Conservation (phyloP, 2,329 filamentous ascomycete genomes). For the Capronia epimyces region DNA sequence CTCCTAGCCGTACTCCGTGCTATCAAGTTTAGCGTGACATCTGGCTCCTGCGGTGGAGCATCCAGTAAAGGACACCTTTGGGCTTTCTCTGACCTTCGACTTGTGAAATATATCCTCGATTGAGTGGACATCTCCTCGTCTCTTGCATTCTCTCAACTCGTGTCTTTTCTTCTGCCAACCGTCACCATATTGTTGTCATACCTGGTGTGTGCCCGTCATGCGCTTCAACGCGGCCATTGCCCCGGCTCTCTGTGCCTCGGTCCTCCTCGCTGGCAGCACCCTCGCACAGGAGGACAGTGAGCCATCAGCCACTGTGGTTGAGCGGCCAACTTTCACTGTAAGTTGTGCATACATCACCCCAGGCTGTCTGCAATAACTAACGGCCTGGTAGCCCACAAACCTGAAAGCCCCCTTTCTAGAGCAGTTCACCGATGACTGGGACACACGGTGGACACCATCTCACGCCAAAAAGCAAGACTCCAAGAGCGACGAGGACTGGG, state of each 20-base stretch:
- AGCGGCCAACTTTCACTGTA: conserved; percentile 83
- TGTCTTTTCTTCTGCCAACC: conserved; percentile 23
- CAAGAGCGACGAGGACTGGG: conserved; percentile 82
- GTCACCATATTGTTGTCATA: conserved; percentile 9
- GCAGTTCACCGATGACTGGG: conserved; percentile 97
- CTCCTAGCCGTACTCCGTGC: no score
- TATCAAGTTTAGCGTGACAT: neutral
- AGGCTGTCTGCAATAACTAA: neutral
- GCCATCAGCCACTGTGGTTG: conserved; percentile 50
- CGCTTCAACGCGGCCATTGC: conserved; percentile 76
- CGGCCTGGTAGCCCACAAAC: conserved; percentile 63
- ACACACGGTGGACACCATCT: conserved; percentile 85
- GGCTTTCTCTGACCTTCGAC: conserved; percentile 17
- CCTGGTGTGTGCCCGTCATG: conserved; percentile 53
- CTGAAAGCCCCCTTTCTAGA: conserved; percentile 94
- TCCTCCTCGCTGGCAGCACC: conserved; percentile 61
- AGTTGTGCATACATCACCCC: conserved; percentile 38
- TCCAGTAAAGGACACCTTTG: conserved; percentile 27
- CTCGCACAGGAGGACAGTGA: conserved; percentile 58
- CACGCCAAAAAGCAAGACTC: conserved; percentile 94
- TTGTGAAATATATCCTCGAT: conserved; percentile 14
- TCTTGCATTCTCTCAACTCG: conserved; percentile 17
- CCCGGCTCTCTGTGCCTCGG: conserved; percentile 63
- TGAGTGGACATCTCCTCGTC: conserved; percentile 5
- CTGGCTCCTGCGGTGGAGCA: conserved; percentile 10